phyloP scores from a whole-genome alignment of 2,329 filamentous ascomycete species.

The Diplodia intermedia region DNA sequence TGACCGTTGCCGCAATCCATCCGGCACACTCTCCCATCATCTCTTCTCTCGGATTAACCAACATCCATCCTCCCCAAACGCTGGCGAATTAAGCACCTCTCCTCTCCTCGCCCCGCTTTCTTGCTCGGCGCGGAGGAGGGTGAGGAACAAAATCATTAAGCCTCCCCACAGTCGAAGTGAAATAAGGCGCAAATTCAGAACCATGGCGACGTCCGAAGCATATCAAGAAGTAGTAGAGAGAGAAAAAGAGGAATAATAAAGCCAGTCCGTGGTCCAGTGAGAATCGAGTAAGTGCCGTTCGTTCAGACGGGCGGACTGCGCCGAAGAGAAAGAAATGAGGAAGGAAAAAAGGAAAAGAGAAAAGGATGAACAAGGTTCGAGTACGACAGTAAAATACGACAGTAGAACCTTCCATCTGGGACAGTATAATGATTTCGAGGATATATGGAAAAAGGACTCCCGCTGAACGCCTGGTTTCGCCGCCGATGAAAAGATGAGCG shows the following conservation, averaged over 20 bases:
- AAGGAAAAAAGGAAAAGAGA: neutral
- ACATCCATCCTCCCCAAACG: neutral
- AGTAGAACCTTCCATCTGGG: neutral
- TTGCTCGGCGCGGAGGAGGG: too few relatives aligned
- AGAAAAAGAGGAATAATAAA: neutral
- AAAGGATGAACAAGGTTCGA: neutral
- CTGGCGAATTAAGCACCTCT: neutral
- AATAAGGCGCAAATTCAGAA: neutral
- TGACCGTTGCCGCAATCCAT: neutral
- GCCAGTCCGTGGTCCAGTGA: neutral
- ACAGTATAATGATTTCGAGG: neutral
- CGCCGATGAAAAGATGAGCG: neutral
- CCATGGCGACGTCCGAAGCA: conserved; percentile 2
- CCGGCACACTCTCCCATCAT: neutral
- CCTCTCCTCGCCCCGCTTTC: neutral
- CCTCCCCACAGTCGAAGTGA: neutral
- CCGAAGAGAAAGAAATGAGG: neutral
- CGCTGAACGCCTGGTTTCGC: neutral
- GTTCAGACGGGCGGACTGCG: neutral
- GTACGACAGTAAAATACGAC: neutral
- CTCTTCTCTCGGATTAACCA: neutral
- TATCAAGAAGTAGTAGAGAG: neutral
- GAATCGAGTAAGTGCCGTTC: neutral
- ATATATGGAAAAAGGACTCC: neutral
- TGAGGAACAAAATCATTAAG: neutral